phyloP scores from a whole-genome alignment of 23 red algal species.

The Chondrus crispus region DNA sequence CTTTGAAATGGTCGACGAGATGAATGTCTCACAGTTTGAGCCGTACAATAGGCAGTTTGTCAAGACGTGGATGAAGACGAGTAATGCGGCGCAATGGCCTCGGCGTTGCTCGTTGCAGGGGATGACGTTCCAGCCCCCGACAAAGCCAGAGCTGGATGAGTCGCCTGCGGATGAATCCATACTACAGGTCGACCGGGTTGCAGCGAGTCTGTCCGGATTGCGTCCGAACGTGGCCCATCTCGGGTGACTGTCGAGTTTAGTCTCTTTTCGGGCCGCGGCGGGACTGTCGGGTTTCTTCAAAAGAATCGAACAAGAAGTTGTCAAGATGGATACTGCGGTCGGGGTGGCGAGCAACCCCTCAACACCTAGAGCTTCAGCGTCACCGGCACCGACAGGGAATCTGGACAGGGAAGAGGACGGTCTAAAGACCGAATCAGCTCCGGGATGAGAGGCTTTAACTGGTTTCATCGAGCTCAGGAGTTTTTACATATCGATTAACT shows the following conservation, averaged over 20 bases:
- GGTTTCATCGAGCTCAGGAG: too few species aligned
- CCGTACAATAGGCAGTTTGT: slow-evolving; percentile 48
- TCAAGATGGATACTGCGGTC: slow-evolving; percentile 28
- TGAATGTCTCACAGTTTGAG: slow-evolving; percentile 39
- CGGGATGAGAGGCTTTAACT: too few species aligned
- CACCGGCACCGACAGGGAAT: neutral
- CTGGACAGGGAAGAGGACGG: too few species aligned
- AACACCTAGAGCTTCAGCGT: neutral
- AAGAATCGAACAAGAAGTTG: slow-evolving; percentile 47
- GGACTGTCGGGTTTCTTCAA: slow-evolving; percentile 49
- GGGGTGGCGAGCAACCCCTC: neutral
- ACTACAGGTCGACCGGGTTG: slow-evolving; percentile 50
- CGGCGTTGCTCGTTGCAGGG: neutral
- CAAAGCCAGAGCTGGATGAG: slow-evolving; percentile 59
- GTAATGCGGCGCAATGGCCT: slow-evolving; percentile 57
- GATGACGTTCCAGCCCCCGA: neutral
- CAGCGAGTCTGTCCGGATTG: slow-evolving; percentile 47
- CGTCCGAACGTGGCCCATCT: slow-evolving; percentile 50
- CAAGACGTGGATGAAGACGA: slow-evolving; percentile 43
- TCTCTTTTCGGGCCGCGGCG: slow-evolving; percentile 37
- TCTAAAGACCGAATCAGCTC: too few species aligned
- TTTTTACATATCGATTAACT: too few species aligned
- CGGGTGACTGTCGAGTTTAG: slow-evolving; percentile 36
- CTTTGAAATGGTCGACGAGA: slow-evolving; percentile 34
- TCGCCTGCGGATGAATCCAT: slow-evolving; percentile 35